These are phyloP conservation scores for Xanthoconium purpureum DNA, from an alignment of 768 basidiomycete genomes.

Conservation along the genomic window DNA sequence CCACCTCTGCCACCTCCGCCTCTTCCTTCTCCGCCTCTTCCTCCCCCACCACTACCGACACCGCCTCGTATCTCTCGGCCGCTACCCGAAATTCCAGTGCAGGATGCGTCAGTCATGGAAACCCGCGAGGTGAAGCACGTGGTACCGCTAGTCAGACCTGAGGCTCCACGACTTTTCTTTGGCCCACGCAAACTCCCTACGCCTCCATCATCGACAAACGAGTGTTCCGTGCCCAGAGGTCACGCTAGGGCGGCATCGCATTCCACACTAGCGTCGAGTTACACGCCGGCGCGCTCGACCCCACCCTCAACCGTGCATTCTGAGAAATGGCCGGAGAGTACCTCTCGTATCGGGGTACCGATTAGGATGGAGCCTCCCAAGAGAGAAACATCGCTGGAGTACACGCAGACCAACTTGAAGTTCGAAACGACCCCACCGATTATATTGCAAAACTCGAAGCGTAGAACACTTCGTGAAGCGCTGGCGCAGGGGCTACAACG, in stretches of 20 bases:
- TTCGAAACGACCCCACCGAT: conserved; percentile 19
- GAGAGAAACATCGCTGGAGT: conserved; percentile 23
- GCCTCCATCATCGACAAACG: conserved; percentile 29
- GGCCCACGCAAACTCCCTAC: conserved; percentile 32
- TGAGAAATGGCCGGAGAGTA: conserved; percentile 30
- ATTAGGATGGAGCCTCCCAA: conserved; percentile 24
- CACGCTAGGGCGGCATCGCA: conserved; percentile 20
- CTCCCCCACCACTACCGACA: conserved; percentile 26
- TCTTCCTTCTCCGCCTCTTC: conserved; percentile 24
- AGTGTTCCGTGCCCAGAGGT: conserved; percentile 11
- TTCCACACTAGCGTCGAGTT: conserved; percentile 25
- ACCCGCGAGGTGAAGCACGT: conserved; percentile 18
- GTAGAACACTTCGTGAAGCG: conserved; percentile 23
- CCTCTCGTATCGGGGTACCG: conserved; percentile 20
- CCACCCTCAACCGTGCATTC: conserved; percentile 30
- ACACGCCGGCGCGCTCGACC: conserved; percentile 28
- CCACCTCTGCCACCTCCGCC: conserved; percentile 20
- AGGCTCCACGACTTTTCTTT: conserved; percentile 18
- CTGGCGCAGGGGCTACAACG: conserved; percentile 25
- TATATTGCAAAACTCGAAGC: conserved; percentile 23
- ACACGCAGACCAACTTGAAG: conserved; percentile 12
- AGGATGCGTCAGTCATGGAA: conserved; percentile 11
- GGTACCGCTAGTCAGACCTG: conserved; percentile 14
- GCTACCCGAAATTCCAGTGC: conserved; percentile 30
- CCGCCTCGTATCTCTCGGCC: conserved; percentile 29